Percentiles rank a stretch among this genome's conserved stretches.
These are phyloP conservation scores for Salix exigua DNA, from an alignment of 345 rosid species.

Conservation along the genomic window DNA sequence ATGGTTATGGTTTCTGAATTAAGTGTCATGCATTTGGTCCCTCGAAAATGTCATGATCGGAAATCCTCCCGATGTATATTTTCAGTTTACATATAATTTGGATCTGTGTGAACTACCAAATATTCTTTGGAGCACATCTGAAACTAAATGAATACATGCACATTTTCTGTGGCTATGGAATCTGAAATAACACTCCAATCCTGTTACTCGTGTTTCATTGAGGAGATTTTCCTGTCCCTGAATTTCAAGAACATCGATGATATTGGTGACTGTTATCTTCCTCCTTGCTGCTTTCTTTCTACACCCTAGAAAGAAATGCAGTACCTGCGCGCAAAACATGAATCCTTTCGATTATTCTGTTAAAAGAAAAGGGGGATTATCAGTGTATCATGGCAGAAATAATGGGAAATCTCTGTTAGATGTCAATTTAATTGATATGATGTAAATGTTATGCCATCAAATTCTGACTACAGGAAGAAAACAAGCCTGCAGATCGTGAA, in stretches of 20 bases:
- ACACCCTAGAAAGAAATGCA: constrained; percentile 2
- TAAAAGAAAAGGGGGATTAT: neutral
- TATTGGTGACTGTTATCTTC: constrained; percentile 5
- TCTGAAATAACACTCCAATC: neutral
- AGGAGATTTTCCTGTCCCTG: neutral
- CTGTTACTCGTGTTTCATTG: neutral
- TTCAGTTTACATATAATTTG: constrained; percentile 10
- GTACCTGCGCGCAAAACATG: constrained; percentile 16
- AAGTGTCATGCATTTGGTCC: neutral
- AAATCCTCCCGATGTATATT: neutral
- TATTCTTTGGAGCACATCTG: neutral
- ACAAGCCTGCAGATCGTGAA: neutral
- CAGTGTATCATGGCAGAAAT: neutral
- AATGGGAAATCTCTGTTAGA: neutral
- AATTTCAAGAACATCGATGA: constrained; percentile 10
- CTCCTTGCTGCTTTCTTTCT: neutral
- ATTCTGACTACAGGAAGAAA: neutral
- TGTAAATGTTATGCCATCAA: neutral
- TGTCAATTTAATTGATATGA: neutral
- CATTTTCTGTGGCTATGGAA: neutral
- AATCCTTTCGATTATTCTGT: neutral
- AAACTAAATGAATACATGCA: constrained; percentile 18
- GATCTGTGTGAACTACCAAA: constrained; percentile 4
- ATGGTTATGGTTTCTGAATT: neutral
- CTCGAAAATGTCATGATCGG: neutral